Conservation (phyloP, 306 rosid species). For the Trifolium repens region DNA sequence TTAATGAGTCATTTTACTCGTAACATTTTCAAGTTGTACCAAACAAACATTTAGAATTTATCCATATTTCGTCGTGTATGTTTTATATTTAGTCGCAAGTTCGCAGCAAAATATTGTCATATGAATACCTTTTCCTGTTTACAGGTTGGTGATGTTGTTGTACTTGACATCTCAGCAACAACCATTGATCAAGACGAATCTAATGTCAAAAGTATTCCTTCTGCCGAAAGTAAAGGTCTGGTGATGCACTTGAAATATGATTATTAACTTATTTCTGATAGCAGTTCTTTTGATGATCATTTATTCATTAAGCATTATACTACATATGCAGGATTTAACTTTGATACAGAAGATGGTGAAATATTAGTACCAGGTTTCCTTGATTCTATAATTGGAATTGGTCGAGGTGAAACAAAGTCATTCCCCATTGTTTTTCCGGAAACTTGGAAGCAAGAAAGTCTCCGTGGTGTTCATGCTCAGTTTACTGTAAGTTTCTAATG, state of each 20-base stretch:
- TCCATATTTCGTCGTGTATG: too few relatives aligned
- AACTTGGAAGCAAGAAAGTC: conserved; percentile 87
- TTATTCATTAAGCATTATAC: conserved; percentile 41
- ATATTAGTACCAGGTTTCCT: conserved; percentile 80
- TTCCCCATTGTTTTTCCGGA: conserved; percentile 90
- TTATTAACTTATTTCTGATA: conserved; percentile 11
- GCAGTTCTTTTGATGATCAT: conserved; percentile 16
- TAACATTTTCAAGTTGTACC: conserved; percentile 29
- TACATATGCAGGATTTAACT: conserved; percentile 67
- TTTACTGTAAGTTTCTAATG: conserved; percentile 70
- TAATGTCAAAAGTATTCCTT: conserved; percentile 70
- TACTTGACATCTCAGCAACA: conserved; percentile 87
- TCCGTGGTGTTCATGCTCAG: conserved; percentile 84
- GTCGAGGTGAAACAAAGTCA: conserved; percentile 76
- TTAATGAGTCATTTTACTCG: conserved; percentile 27
- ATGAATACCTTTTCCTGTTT: conserved; percentile 18
- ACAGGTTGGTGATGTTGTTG: conserved; percentile 84
- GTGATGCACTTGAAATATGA: conserved; percentile 41
- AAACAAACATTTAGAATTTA: neutral
- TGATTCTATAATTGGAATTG: conserved; percentile 74
- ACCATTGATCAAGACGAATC: conserved; percentile 75
- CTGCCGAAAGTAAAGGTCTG: conserved; percentile 93
- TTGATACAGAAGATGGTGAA: conserved; percentile 87
- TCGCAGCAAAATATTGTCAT: neutral
- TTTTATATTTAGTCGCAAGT: too few relatives aligned